Evolutionary conservation across 805 yeast genomes (phyloP).

Genomic region (Saturnispora mendoncae): DNA sequence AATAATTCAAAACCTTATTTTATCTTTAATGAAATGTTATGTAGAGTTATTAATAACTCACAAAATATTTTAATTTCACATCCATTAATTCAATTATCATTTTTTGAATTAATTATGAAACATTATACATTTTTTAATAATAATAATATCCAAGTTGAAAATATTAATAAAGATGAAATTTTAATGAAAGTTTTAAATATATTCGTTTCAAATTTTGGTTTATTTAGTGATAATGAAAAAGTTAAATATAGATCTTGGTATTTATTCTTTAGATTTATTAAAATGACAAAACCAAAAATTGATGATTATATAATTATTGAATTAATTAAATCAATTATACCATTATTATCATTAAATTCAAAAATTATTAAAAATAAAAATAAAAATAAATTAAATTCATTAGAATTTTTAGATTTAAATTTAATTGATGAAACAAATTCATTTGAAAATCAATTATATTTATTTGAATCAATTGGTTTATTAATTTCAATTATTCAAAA

Average conservation of each 20-base stretch:
- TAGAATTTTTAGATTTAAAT: slow-evolving; percentile 23
- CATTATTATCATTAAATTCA: slow-evolving; percentile 56
- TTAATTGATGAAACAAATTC: slow-evolving; percentile 46
- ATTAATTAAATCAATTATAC: slow-evolving; percentile 51
- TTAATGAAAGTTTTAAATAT: slow-evolving; percentile 60
- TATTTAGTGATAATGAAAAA: slow-evolving; percentile 62
- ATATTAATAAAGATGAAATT: slow-evolving; percentile 38
- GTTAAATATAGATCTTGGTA: slow-evolving; percentile 89
- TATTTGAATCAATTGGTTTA: slow-evolving; percentile 82
- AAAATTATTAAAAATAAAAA: slow-evolving; percentile 28
- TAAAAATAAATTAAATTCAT: slow-evolving; percentile 18
- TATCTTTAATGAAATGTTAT: slow-evolving; percentile 53
- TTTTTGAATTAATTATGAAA: slow-evolving; percentile 78
- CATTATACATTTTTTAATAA: slow-evolving; percentile 57
- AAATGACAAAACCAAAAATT: slow-evolving; percentile 59
- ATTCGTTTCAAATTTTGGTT: slow-evolving; percentile 73
- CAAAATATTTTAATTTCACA: slow-evolving; percentile 46
- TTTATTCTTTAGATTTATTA: slow-evolving; percentile 73
- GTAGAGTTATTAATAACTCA: slow-evolving; percentile 33
- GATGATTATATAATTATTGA: slow-evolving; percentile 44
- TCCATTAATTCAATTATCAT: slow-evolving; percentile 71
- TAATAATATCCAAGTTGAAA: slow-evolving; percentile 32
- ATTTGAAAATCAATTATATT: slow-evolving; percentile 70
- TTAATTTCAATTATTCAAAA: slow-evolving; percentile 51
- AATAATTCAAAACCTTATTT: slow-evolving; percentile 56